These are phyloP conservation scores for Gaultheria prostrata DNA, from an alignment of 148 eudicot genomes.

Conservation along the genomic window DNA sequence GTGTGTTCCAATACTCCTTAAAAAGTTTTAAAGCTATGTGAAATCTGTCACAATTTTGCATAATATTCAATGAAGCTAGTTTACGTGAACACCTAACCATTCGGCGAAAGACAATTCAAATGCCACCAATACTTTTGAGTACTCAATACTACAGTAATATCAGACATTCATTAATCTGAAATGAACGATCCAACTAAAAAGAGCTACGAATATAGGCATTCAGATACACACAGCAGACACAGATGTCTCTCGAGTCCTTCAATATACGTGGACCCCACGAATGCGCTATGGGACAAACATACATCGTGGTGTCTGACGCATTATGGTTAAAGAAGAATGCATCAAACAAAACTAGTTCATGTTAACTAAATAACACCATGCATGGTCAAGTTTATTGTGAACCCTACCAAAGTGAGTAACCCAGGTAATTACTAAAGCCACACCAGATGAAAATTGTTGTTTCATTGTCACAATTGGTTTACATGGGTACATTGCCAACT, in stretches of 20 bases:
- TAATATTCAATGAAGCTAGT: background rate
- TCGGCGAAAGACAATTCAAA: background rate
- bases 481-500: background rate
- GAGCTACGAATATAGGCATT: background rate
- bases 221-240: background rate
- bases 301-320: background rate
- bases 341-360: background rate
- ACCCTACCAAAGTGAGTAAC: background rate
- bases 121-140: background rate
- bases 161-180: background rate
- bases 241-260: background rate
- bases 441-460: conserved; percentile 1
- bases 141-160: background rate
- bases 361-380: background rate
- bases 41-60: background rate
- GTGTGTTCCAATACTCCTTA: background rate
- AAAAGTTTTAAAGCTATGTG: background rate
- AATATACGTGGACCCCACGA: background rate
- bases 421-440: background rate
- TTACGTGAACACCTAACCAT: background rate
- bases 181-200: background rate
- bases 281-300: background rate
- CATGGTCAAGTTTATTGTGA: background rate
- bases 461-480: background rate
- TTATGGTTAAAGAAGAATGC: background rate